Percentiles rank a stretch among this genome's conserved stretches.
Evolutionary conservation across 1,284 basidiomycete genomes (phyloP).

Genomic region (Chalciporus sp.): DNA sequence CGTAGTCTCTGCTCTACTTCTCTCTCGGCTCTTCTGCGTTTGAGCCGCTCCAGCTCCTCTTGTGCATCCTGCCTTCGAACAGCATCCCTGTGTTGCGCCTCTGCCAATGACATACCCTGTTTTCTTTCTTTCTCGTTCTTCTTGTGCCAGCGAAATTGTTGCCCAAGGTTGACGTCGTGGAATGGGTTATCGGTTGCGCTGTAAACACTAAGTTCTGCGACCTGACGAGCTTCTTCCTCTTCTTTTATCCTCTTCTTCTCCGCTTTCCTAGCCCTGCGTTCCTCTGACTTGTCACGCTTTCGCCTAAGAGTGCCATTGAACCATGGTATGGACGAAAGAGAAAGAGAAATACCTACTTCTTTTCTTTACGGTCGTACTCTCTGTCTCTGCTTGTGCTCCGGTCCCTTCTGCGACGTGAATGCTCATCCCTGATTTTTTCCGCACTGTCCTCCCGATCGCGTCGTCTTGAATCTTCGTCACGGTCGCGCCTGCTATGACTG

Average conservation of each 20-base stretch:
- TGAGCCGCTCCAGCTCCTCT: slow-evolving; percentile 93
- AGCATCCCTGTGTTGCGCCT: slow-evolving; percentile 82
- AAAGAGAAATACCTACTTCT: slow-evolving; percentile 53
- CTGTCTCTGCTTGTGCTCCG: slow-evolving; percentile 42
- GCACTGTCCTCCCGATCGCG: slow-evolving; percentile 47
- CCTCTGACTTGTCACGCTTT: slow-evolving; percentile 80
- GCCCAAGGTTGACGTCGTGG: slow-evolving; percentile 93
- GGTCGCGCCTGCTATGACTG: slow-evolving; percentile 45
- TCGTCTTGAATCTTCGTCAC: slow-evolving; percentile 37
- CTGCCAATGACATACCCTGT: slow-evolving; percentile 78
- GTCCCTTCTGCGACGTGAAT: slow-evolving; percentile 47
- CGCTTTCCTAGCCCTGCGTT: slow-evolving; percentile 75
- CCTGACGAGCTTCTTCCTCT: slow-evolving; percentile 84
- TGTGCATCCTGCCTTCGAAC: slow-evolving; percentile 86
- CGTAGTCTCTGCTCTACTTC: slow-evolving; percentile 87
- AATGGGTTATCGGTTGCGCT: slow-evolving; percentile 96
- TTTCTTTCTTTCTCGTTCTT: slow-evolving; percentile 96
- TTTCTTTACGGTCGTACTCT: slow-evolving; percentile 51
- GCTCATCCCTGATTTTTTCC: slow-evolving; percentile 39
- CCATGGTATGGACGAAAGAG: background rate
- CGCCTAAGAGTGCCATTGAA: slow-evolving; percentile 47
- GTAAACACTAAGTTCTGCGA: slow-evolving; percentile 90
- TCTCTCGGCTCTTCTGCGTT: slow-evolving; percentile 86
- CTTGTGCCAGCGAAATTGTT: slow-evolving; percentile 98
- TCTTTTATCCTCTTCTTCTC: slow-evolving; percentile 81